Base-by-base conservation (phyloP, 2,329 filamentous ascomycete genomes). In the Lachnellula occidentalis region DNA sequence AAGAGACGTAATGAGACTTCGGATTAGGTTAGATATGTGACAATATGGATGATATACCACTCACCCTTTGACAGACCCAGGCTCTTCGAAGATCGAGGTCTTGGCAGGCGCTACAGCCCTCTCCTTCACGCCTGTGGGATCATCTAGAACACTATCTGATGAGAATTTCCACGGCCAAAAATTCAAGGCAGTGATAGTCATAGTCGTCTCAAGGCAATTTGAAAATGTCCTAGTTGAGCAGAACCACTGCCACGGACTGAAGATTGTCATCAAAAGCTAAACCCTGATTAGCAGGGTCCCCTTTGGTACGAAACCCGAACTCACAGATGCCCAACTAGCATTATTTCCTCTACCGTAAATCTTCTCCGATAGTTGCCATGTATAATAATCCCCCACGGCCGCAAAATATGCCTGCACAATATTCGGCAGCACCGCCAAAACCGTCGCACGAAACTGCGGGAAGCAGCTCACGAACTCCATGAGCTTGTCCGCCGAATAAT, bases 161-260 rank as follows among this genome's bases (percentile, higher is more conserved):
- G 85, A 76, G 71, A 89, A 78, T 54, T 82, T 76, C 92, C 94
- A 97, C 12, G 94, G 92, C 88, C 90, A 97, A 64, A 85, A 82
- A 68, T 83, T 84, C 45, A 97, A 75, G 1, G 91, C 92, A 64
- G 83, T 78, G 56, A 88, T 77, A 4, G 92, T 96, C 62, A 99
- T 74, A 0, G 88, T 88, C n/a, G 87, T 90, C 75, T 99, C 94
- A 4, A 97, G 76, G 50, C 86, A 94, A 73, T 99, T 99, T 52
- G 92, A 96, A 67, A 99, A 87, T 1, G 94, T 96, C 46, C 94
- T 82, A 0, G 91, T 92, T 1, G 91, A 94, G 72, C 87, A 94
- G 72, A 94, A 97, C 89, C 90, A 97, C 70, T 96, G 90, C 91
- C 94, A 99, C 6, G 94, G 90, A 71, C 85, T 95, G 65, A 85